A percentile compares a stretch with the other conserved stretches of the same genome.
These are phyloP conservation scores for Eucalyptus marginata DNA, from an alignment of 345 rosid species.

Conservation along the genomic window DNA sequence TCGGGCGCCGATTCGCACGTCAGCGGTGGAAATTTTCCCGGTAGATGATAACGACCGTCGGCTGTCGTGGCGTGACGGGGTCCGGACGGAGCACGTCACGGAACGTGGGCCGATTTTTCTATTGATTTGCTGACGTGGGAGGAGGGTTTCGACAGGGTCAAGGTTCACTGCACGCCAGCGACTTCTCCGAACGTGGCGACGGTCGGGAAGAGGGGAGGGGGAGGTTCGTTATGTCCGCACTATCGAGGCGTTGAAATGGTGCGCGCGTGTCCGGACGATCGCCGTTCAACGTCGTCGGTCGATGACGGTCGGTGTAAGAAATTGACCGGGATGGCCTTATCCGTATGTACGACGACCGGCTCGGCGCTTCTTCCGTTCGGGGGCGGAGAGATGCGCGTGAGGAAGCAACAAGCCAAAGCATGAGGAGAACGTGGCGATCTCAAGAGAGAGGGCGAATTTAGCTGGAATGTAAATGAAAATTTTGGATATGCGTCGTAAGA, in stretches of 20 bases:
- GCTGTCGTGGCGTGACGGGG: too few relatives aligned
- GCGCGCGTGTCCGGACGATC: background rate
- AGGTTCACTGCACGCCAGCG: background rate
- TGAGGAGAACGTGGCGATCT: too few relatives aligned
- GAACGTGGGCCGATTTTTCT: background rate
- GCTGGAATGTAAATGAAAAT: too few relatives aligned
- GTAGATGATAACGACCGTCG: too few relatives aligned
- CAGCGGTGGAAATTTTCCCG: background rate
- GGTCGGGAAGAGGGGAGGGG: background rate
- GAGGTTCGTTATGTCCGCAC: background rate
- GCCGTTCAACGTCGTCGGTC: background rate
- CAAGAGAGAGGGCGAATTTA: too few relatives aligned
- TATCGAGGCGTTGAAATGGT: background rate
- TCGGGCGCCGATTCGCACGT: background rate
- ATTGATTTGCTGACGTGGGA: too few relatives aligned
- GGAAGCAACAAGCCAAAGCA: too few relatives aligned
- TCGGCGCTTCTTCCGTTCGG: background rate
- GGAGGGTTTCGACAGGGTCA: background rate
- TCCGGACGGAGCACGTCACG: background rate
- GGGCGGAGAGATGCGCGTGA: too few relatives aligned
- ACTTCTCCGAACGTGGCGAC: background rate
- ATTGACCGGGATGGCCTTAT: background rate
- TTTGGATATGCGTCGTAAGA: too few relatives aligned
- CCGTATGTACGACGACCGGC: background rate
- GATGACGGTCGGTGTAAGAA: background rate